Evolutionary conservation across 306 rosid genomes (phyloP).

Genomic region (Fragaria iinumae): DNA sequence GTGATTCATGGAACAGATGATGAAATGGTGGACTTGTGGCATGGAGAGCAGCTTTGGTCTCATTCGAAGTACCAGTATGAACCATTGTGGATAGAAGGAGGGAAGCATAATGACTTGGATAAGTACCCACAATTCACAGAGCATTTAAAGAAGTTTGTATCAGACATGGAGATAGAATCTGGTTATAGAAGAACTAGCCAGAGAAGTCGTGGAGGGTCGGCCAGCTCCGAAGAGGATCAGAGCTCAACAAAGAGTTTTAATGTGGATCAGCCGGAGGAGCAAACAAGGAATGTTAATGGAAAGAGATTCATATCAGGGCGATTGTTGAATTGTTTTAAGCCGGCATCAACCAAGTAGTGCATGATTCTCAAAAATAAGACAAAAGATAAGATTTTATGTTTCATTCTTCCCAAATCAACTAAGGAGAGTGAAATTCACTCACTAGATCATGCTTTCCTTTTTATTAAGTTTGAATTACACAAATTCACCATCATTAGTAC

Average conservation of each 20-base stretch:
- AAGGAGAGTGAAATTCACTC: no score
- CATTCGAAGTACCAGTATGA: neutral
- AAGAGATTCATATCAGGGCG: no score
- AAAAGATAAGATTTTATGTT: no score
- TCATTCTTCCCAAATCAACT: no score
- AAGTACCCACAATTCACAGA: neutral
- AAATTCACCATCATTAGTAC: no score
- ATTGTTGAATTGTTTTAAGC: no score
- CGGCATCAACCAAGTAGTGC: no score
- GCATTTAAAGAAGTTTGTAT: neutral
- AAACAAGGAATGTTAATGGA: neutral
- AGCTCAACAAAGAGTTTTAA: neutral
- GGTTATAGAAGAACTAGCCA: neutral
- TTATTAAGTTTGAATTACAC: no score
- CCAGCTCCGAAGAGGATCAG: neutral
- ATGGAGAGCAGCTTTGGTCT: neutral
- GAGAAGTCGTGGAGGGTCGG: neutral
- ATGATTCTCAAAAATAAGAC: no score
- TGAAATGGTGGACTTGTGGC: neutral
- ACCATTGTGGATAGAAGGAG: neutral
- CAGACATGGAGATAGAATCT: neutral
- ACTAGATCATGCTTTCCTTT: no score
- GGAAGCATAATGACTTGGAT: neutral
- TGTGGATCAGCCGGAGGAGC: neutral
- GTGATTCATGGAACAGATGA: neutral